A percentile compares a stretch with the other conserved stretches of the same genome.
Evolutionary conservation across 2,329 filamentous ascomycete genomes (phyloP).

Genomic region (Alternaria ethzedia): DNA sequence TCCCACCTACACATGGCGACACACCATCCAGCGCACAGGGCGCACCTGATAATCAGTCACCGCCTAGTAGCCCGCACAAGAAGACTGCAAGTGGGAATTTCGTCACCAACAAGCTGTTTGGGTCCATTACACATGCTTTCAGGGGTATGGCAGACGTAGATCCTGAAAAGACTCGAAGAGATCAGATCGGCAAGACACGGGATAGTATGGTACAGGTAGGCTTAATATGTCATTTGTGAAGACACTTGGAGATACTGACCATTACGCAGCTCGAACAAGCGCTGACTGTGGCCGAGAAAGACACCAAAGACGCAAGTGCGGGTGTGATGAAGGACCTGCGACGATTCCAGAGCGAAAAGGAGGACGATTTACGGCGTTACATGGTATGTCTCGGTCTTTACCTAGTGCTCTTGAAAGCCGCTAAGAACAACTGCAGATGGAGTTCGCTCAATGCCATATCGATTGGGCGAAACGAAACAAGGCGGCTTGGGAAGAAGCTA

Average conservation of each 20-base stretch:
- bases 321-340: slow-evolving; percentile 90
- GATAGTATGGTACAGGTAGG: slow-evolving; percentile 70
- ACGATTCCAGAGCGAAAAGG: slow-evolving; percentile 93
- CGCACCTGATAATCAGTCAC: slow-evolving; percentile 55
- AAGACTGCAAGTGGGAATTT: slow-evolving; percentile 83
- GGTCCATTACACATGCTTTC: slow-evolving; percentile 91
- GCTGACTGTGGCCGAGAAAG: slow-evolving; percentile 82
- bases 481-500: slow-evolving; percentile 91
- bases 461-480: slow-evolving; percentile 93
- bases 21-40: slow-evolving; percentile 73
- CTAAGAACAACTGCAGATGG: slow-evolving; percentile 64
- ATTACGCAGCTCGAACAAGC: slow-evolving; percentile 78
- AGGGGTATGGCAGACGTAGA: slow-evolving; percentile 97
- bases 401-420: neutral
- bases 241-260: neutral
- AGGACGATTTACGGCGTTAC: slow-evolving; percentile 89
- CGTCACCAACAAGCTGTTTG: slow-evolving; percentile 92
- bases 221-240: neutral
- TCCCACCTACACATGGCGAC: slow-evolving; percentile 86
- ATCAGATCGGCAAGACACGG: slow-evolving; percentile 93
- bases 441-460: slow-evolving; percentile 89
- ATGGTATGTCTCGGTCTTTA: slow-evolving; percentile 72
- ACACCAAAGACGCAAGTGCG: slow-evolving; percentile 89
- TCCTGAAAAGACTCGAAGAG: slow-evolving; percentile 87
- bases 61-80: slow-evolving; percentile 62